phyloP scores from a whole-genome alignment of 306 rosid species.

The Dalbergia cochinchinensis region DNA sequence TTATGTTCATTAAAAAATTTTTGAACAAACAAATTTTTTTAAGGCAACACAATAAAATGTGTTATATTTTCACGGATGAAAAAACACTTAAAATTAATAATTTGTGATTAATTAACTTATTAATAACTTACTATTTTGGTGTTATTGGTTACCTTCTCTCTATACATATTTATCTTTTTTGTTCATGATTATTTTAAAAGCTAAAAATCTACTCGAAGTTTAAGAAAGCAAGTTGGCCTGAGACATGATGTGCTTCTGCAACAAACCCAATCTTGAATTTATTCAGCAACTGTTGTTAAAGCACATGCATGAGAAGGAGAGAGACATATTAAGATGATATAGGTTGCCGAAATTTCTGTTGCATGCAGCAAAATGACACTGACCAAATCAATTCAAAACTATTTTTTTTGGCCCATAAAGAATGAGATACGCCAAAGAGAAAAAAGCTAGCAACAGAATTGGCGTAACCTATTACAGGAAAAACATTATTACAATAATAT shows the following conservation, averaged over 20 bases:
- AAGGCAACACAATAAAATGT: too few species aligned
- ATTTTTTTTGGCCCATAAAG: background rate
- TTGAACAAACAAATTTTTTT: too few species aligned
- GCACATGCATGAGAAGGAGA: background rate
- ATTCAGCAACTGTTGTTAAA: background rate
- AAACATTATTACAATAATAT: background rate
- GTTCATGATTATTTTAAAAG: background rate
- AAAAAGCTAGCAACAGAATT: background rate
- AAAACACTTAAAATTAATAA: too few species aligned
- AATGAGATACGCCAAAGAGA: background rate
- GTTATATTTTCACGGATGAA: too few species aligned
- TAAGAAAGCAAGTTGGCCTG: background rate
- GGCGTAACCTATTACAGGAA: background rate
- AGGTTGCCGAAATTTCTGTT: slow-evolving; percentile 1
- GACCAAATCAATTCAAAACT: background rate
- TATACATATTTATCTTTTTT: background rate
- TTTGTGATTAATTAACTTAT: too few species aligned
- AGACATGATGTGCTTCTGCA: background rate
- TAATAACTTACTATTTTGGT: too few species aligned
- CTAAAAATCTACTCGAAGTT: background rate
- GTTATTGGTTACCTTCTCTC: too few species aligned
- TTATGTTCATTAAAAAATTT: too few species aligned
- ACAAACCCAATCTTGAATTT: background rate
- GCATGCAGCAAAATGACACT: background rate
- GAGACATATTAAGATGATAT: background rate